phyloP scores from a whole-genome alignment of 768 basidiomycete genomes.

The Hericium rajendrae region DNA sequence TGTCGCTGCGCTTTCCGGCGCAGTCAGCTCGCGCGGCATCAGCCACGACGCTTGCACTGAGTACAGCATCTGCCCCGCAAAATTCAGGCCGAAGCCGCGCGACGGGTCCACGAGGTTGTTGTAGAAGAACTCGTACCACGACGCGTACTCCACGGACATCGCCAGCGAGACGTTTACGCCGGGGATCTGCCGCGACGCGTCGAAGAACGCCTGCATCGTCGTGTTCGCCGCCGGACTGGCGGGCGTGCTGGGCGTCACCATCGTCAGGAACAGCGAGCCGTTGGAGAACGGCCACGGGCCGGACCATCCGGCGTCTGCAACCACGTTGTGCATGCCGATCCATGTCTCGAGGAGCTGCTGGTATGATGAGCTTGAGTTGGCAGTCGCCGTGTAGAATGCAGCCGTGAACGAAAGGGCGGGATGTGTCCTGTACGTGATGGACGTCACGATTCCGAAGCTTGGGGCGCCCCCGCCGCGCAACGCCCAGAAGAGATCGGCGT shows the following conservation, averaged over 20 bases:
- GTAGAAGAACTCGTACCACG: not conserved
- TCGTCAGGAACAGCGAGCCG: not conserved
- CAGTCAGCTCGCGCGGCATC: not conserved
- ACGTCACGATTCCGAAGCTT: constrained; percentile 38
- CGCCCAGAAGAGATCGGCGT: constrained; percentile 44
- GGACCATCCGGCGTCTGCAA: constrained; percentile 4
- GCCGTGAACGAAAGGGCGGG: constrained; percentile 26
- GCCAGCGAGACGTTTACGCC: not conserved
- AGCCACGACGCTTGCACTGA: not conserved
- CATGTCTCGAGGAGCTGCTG: not conserved
- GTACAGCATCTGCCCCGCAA: not conserved
- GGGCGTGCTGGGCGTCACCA: not conserved
- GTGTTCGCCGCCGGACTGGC: not conserved
- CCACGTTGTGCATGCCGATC: not conserved
- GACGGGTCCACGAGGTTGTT: not conserved
- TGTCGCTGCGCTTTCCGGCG: too few species aligned
- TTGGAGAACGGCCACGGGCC: not conserved
- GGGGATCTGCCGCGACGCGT: constrained; percentile 3
- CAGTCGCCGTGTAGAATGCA: constrained; percentile 12
- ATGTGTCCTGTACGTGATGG: constrained; percentile 37
- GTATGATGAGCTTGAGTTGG: constrained; percentile 3
- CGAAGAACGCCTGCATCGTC: not conserved
- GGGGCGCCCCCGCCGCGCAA: constrained; percentile 43
- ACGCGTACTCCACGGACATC: not conserved
- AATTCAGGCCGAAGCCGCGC: not conserved